Percentiles rank a stretch among this genome's conserved stretches.
These are phyloP conservation scores for Neopestalotiopsis clavispora DNA, from an alignment of 2,329 filamentous ascomycete genomes.

Conservation along the genomic window DNA sequence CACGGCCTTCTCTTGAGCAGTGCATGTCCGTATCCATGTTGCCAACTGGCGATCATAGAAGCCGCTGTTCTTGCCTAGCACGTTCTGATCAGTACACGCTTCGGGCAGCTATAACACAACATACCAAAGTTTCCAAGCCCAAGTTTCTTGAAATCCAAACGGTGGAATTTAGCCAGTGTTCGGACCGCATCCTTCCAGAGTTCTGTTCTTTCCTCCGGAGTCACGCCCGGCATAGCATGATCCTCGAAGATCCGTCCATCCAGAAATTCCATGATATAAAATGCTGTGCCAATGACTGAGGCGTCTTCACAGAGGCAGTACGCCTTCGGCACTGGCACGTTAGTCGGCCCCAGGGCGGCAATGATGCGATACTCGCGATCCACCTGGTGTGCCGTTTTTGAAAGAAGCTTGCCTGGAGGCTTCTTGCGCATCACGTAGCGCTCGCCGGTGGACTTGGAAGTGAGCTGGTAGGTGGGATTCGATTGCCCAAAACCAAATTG, in stretches of 20 bases:
- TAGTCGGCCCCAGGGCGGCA: slow-evolving; percentile 75
- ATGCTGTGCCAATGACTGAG: slow-evolving; percentile 79
- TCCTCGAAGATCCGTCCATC: slow-evolving; percentile 94
- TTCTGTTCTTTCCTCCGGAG: slow-evolving; percentile 68
- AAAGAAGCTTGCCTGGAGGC: slow-evolving; percentile 85
- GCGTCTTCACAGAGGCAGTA: slow-evolving; percentile 86
- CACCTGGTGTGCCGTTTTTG: slow-evolving; percentile 90
- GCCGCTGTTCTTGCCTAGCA: slow-evolving; percentile 66
- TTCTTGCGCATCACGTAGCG: slow-evolving; percentile 93
- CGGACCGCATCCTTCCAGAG: slow-evolving; percentile 78
- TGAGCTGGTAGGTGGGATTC: slow-evolving; percentile 20
- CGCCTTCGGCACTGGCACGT: slow-evolving; percentile 82
- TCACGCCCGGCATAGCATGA: slow-evolving; percentile 75
- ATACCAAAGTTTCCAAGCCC: slow-evolving; percentile 66
- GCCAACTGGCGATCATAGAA: slow-evolving; percentile 88
- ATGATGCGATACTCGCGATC: slow-evolving; percentile 92
- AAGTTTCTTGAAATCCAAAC: slow-evolving; percentile 67
- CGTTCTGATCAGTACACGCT: background rate
- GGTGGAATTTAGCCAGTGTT: slow-evolving; percentile 83
- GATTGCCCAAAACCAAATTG: slow-evolving; percentile 55
- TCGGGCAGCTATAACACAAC: background rate
- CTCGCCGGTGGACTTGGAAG: slow-evolving; percentile 43
- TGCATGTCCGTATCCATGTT: slow-evolving; percentile 80
- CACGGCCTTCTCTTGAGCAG: slow-evolving; percentile 72
- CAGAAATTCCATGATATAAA: slow-evolving; percentile 95